Base-by-base conservation (phyloP, 2,329 filamentous ascomycete genomes). In the Penicillium nordicum region DNA sequence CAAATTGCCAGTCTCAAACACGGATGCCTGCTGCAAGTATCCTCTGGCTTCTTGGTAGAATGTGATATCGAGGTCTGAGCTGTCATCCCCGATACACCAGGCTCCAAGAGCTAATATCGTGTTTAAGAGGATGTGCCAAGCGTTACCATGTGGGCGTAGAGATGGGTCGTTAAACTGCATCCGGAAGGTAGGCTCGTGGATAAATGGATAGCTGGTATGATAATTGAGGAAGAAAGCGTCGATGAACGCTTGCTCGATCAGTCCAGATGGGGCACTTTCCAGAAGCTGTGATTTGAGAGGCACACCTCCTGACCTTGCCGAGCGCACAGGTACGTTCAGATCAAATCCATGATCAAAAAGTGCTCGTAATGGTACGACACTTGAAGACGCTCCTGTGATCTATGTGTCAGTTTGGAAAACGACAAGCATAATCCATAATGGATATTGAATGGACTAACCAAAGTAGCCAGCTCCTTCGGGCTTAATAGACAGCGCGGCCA, bases 1-100 rank as follows among this genome's bases (percentile, higher is more conserved):
- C 18, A 81, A 62, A 48, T 79, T 80, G 21, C 79, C 79, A 25
- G 74, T 76, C 55, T 81, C 79, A 34, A 81, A 72, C n/a, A 75
- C 72, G 41, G 69, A 71, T 42, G 77, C 71, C 51, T 79, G 74
- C 40, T 78, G 77, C 48, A 80, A 57, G 53, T 75, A 76, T 5
- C 73, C 70, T 63, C 78, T 76, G 9, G 78, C 79, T 57, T 78
- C 78, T 53, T 78, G 74, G 55, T 77, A 78, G 45, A 78, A 74
- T 2, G 76, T 76, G 29, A 79, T 73, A 44, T 80, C 77, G 11
- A 76, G 60, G 48, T 78, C 75, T 32, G 72, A 73, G 49, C 71
- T 71, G 43, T 75, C 69, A 45, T 76, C 69, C 4, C 71, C 72
- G 45, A 72, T 74, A 51, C 73, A 75, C 71, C 76, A 79, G 12